Evolutionary conservation across 2,329 filamentous ascomycete genomes (phyloP), one percentile per base, ranked within the genome.

Genomic region (Blastomyces gilchristii): DNA sequence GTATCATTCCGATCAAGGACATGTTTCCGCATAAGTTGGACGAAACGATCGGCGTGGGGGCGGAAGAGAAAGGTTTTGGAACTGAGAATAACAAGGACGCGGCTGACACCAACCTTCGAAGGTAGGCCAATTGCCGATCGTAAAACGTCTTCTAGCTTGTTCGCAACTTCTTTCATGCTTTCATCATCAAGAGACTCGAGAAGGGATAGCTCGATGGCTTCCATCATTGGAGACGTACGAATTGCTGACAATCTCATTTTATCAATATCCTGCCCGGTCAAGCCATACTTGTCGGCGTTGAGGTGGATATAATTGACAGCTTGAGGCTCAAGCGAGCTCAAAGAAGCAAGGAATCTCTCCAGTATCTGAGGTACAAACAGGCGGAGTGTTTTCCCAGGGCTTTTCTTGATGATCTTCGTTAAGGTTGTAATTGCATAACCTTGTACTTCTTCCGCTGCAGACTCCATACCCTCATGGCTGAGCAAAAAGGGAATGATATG

Each of bases 1-100:
- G 95, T 94, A 69, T 97, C 91, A 71, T 99, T 99, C 66, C 89
- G 87, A 73, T 99, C 94, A 59, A 96, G 82, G 0, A 92, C 85
- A 63, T 92, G 85, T 73, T 90, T 93, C 69, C 91, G 85, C 66
- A 96, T 82, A 11, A 91, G 73, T 67, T 87, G 87, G 60, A 97
- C 79, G 69, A 97, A 91, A 9, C 82, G 80, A 66, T 89, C 85
- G 14, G 90, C 87, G 69, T 92, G 86, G 0, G 89, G 86, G 47
- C 83, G 83, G 74, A 97, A 90, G 39, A 92, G 80, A 47, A 87
- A 82, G 45, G 84, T 85, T 14, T 91, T 85, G 60, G 92, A 93
- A 60, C 90, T 89, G 8, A 99, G 81, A 0, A 90, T 92, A 8
- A 90, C 88, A 41, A 99, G 81, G 1, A 97, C 87, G 62, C 91